phyloP scores from a whole-genome alignment of 2,329 filamentous ascomycete genomes.

The Zymoseptoria brevis region DNA sequence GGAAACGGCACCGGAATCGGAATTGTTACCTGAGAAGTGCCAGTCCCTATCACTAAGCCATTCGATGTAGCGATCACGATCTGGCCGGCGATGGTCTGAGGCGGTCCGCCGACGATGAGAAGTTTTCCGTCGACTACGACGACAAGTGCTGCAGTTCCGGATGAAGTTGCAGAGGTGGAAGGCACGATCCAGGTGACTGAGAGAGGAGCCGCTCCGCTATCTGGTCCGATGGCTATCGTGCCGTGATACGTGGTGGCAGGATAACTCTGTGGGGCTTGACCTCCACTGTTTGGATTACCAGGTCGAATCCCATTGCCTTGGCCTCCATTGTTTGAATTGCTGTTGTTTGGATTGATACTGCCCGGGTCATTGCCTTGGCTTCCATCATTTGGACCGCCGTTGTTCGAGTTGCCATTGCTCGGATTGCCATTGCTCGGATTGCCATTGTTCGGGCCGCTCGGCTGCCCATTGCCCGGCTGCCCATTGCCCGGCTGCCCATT shows the following conservation, averaged over 20 bases:
- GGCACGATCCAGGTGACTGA: background rate
- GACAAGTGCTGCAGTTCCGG: background rate
- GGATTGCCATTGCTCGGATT: background rate
- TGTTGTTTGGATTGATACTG: background rate
- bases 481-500: background rate
- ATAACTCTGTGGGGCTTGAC: too few species aligned
- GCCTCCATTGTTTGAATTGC: background rate
- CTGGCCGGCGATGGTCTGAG: background rate
- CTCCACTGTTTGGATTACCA: background rate
- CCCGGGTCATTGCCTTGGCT: too few species aligned
- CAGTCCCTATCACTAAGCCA: background rate
- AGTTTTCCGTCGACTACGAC: background rate
- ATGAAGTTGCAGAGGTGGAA: background rate
- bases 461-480: background rate
- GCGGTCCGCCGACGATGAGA: background rate
- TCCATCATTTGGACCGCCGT: background rate
- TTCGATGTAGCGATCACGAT: background rate
- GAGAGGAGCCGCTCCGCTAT: background rate
- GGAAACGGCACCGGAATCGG: background rate
- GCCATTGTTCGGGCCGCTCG: background rate
- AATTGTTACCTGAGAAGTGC: background rate
- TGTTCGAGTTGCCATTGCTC: background rate
- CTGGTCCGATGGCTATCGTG: background rate
- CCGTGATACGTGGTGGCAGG: background rate
- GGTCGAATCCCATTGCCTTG: background rate